A percentile compares a stretch with the other conserved stretches of the same genome.
Evolutionary conservation across 768 basidiomycete species (phyloP).

Genomic region (Mycena olivaceomarginata): DNA sequence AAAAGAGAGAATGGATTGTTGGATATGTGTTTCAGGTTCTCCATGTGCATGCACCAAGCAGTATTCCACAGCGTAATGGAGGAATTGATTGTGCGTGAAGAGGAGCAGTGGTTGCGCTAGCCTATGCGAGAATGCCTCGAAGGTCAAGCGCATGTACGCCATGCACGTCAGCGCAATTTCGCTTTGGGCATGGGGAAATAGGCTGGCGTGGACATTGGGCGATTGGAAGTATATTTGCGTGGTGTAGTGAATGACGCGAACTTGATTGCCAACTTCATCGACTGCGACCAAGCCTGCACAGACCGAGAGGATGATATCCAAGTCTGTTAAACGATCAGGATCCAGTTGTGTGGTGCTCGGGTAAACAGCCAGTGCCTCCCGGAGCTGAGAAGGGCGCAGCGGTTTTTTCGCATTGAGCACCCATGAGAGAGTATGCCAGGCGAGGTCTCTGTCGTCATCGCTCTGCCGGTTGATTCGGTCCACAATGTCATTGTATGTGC

Average conservation of each 20-base stretch:
- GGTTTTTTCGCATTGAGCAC: background rate
- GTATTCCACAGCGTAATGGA: constrained; percentile 3
- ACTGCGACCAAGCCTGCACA: constrained; percentile 16
- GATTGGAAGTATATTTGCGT: background rate
- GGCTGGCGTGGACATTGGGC: background rate
- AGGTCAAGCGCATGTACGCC: constrained; percentile 9
- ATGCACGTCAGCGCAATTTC: constrained; percentile 7
- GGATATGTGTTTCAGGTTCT: constrained; percentile 4
- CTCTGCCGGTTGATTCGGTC: constrained; percentile 2
- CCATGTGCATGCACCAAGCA: constrained; percentile 11
- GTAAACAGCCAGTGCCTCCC: constrained; percentile 10
- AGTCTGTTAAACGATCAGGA: background rate
- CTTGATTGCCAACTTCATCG: background rate
- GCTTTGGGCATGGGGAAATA: constrained; percentile 10
- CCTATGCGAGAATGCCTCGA: background rate
- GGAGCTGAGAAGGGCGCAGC: constrained; percentile 1
- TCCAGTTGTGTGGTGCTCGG: background rate
- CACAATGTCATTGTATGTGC: constrained; percentile 2
- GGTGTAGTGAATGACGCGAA: constrained; percentile 22
- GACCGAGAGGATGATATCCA: constrained; percentile 10
- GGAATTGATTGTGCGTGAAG: background rate
- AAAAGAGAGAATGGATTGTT: background rate
- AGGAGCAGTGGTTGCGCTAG: background rate
- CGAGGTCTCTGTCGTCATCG: constrained; percentile 14
- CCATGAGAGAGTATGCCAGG: background rate